Conservation (phyloP, 768 basidiomycete genomes). For the Gloeostereum incarnatum region DNA sequence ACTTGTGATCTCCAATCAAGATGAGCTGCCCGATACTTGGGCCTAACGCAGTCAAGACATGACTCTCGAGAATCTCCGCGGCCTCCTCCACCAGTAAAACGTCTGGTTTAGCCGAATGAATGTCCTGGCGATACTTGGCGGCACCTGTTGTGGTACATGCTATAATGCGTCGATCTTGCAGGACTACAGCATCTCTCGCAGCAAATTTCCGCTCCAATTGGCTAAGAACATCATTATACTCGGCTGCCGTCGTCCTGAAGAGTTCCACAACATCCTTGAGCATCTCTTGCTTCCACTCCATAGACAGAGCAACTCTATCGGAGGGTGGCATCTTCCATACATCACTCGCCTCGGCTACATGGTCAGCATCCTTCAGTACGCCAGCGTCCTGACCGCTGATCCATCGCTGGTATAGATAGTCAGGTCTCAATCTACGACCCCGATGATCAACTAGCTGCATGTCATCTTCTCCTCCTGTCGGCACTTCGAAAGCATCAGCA, state of each 20-base stretch:
- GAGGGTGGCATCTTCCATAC: conserved; percentile 28
- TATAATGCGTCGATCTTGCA: conserved; percentile 44
- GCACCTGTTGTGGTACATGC: conserved; percentile 66
- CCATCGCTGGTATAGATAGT: conserved; percentile 44
- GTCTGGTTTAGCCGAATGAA: conserved; percentile 36
- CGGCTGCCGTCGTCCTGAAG: conserved; percentile 16
- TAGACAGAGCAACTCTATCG: conserved; percentile 16
- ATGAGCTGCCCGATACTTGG: conserved; percentile 65
- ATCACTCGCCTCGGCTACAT: conserved; percentile 13
- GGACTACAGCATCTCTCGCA: conserved; percentile 20
- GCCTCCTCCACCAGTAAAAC: conserved; percentile 74
- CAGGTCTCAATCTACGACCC: conserved; percentile 20
- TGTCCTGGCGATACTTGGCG: conserved; percentile 42
- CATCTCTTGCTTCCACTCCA: conserved; percentile 26
- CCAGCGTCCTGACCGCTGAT: conserved; percentile 32
- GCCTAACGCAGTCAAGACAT: conserved; percentile 56
- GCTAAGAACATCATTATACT: conserved; percentile 31
- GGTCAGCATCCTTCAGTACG: conserved; percentile 17
- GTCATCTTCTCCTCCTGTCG: conserved; percentile 29
- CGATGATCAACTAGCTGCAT: conserved; percentile 33
- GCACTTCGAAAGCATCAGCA: conserved; percentile 35
- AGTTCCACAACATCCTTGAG: conserved; percentile 23
- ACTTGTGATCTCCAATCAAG: conserved; percentile 76
- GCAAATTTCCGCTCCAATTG: conserved; percentile 24
- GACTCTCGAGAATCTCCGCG: conserved; percentile 76